Base-by-base conservation (phyloP, 2,329 filamentous ascomycete species). In the Phyllosticta capitalensis region DNA sequence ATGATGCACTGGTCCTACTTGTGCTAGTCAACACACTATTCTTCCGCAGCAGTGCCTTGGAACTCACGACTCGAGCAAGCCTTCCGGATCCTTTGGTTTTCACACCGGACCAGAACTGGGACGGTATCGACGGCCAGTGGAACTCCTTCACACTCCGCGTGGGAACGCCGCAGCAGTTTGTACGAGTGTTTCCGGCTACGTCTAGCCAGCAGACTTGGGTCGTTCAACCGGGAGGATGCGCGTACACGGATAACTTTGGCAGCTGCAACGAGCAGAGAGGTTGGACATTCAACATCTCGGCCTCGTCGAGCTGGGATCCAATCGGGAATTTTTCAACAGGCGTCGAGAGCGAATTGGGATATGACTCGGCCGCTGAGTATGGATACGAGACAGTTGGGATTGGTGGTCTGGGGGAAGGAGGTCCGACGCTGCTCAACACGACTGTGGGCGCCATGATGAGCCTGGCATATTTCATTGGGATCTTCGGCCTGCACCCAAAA, bases 381-480 rank as follows among this genome's bases (percentile, higher is more conserved):
- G 74, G 74, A 3, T 69, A 65, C 52, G 73, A 75, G 52, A 69
- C 66, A 12, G 61, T 75, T 48, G 63, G 63, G 5, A 62, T 74
- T 14, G 68, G 69, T 9, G 68, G 68, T 63, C 52, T 57, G 9
- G 68, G 66, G 9, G 65, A 67, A 51, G 64, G 63, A 10, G 71
- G 55, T 49, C 65, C 67, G 9, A 64, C 63, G 12, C 52, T 74
- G 24, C 59, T 66, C 5, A 66, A 72, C 56, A 70, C 74, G 61
- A 66, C 74, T 22, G 65, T 77, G 3, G 74, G 70, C 9, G 69
- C 68, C 7, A 69, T 74, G 26, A 66, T 67, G 1, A 66, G 68
- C 1, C 64, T 68, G 45, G 65, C 69, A 53, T 75, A 72, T 63
- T 75, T 68, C 56, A 58, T 77, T 2, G 75, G 76, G 5, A 61